Evolutionary conservation across 2,329 filamentous ascomycete genomes (phyloP), one percentile per base, ranked within the genome.

Genomic region (Plectosphaerella plurivora): DNA sequence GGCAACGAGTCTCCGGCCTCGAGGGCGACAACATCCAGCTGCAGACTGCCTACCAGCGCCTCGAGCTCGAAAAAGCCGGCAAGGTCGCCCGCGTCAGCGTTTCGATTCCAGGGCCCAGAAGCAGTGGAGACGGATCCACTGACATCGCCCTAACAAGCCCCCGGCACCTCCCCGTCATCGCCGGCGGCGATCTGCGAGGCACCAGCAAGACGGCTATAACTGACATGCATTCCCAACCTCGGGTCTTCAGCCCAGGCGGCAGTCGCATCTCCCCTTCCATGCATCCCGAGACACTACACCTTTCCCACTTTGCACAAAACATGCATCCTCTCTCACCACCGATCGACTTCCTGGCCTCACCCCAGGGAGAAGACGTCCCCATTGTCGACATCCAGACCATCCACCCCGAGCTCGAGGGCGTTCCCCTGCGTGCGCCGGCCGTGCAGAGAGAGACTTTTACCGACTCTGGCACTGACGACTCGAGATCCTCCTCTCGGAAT

Each of bases 361-460:
- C 63, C 4, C 62, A 67, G 18, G 66, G 69, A 45, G 64, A 64
- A 24, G 65, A 63, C 5, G 64, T 74, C 1, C 73, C 76, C 4
- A 72, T 77, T 25, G 80, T 85, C 49, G 82, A 84, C 53, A 76
- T 85, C 10, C 74, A 78, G 44, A 74, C 78, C 54, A 78, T 84
- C 24, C 75, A 83, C 57, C 79, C 81, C 3, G 75, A 77, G 28
- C 67, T 84, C n/a, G 82, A 85, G 61, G 81, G 82, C 7, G 79
- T 85, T 49, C 73, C 76, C 2, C 72, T 85, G 57, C 82, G 77
- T 62, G 72, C 75, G 5, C 74, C 73, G 14, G 79, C 79, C 1
- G 68, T 84, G 14, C 73, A 77, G 60, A 77, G 70, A 57, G 60
- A 73, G 37, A 82, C 79, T 3, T 83, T 82, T 56, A 71, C 67